These are phyloP conservation scores for Tuber brumale DNA, from an alignment of 495 filamentous ascomycete species.

Conservation along the genomic window DNA sequence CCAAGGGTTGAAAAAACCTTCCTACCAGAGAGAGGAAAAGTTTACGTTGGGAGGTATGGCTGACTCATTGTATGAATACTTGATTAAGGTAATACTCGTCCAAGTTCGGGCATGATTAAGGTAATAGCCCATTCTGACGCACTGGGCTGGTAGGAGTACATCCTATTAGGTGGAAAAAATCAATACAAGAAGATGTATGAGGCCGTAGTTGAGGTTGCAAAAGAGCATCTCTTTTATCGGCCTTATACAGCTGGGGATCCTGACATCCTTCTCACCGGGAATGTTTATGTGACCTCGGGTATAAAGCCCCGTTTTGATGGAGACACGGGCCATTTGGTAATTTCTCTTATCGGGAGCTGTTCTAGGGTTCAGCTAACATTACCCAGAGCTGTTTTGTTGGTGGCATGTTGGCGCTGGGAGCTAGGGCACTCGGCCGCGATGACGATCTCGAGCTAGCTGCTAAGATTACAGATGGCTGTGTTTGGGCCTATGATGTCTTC, in stretches of 20 bases:
- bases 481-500: constrained; percentile 83
- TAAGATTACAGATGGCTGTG: constrained; percentile 84
- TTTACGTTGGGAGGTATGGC: constrained; percentile 78
- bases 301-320: constrained; percentile 27
- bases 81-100: constrained; percentile 61
- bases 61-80: constrained; percentile 91
- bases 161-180: constrained; percentile 72
- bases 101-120: constrained; percentile 56
- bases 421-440: constrained; percentile 73
- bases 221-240: constrained; percentile 71
- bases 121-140: constrained; percentile 41
- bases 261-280: constrained; percentile 69
- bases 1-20: constrained; percentile 24
- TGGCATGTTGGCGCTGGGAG: constrained; percentile 87
- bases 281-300: constrained; percentile 42
- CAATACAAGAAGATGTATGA: constrained; percentile 82
- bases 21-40: constrained; percentile 28
- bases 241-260: constrained; percentile 54
- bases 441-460: constrained; percentile 74
- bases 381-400: constrained; percentile 68
- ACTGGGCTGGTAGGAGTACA: constrained; percentile 45
- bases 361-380: constrained; percentile 1
- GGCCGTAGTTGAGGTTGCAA: constrained; percentile 60
- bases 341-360: neutral
- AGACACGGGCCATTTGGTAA: constrained; percentile 34